Evolutionary conservation across 2,329 filamentous ascomycete genomes (phyloP), one percentile per base, ranked within the genome.

Genomic region (Penicillium sp.): DNA sequence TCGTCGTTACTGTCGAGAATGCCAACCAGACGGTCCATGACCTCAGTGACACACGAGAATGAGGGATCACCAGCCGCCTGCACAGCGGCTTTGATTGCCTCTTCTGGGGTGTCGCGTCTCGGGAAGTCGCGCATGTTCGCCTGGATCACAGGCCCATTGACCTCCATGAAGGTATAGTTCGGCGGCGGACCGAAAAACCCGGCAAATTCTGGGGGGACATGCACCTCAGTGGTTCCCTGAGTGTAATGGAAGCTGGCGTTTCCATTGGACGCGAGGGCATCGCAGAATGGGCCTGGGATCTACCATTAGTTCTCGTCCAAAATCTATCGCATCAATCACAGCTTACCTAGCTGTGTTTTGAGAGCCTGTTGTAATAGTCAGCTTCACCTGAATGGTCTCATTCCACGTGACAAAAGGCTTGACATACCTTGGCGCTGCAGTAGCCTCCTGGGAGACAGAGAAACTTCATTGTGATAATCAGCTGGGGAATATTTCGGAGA

Each of bases 181-280:
- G 62, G 62, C n/a, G 62, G 60, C 3, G 60, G 62, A 15, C 61
- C 62, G 18, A 65, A 65, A 27, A 65, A 65, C 0, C 57, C 60
- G 4, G 54, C 58, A 37, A 54, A 52, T n/a, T 61, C 52, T 3
- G 51, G 42, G 8, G 58, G 55, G 4, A 57, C 41, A 15, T 48
- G 18, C 10, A 65, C 55, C 10, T 58, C 54, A 6, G 52, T 51
- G 13, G 46, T 51, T 32, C 62, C 62, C 39, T 64, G 61, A 7
- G 56, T 60, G 21, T 57, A 64, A 16, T 52, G 50, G 40, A 65
- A 65, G n/a, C 21, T 46, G 32, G 54, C 49, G 12, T 56, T 45
- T 38, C 60, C 60, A 46, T 39, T 58, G 16, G 55, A 51, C 15
- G 27, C 40, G 38, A 61, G 58, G 35, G 60, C 54, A 41, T 60